A percentile compares a stretch with the other conserved stretches of the same genome.
Evolutionary conservation across 768 basidiomycete genomes (phyloP).

Genomic region (Podaxis rugospora): DNA sequence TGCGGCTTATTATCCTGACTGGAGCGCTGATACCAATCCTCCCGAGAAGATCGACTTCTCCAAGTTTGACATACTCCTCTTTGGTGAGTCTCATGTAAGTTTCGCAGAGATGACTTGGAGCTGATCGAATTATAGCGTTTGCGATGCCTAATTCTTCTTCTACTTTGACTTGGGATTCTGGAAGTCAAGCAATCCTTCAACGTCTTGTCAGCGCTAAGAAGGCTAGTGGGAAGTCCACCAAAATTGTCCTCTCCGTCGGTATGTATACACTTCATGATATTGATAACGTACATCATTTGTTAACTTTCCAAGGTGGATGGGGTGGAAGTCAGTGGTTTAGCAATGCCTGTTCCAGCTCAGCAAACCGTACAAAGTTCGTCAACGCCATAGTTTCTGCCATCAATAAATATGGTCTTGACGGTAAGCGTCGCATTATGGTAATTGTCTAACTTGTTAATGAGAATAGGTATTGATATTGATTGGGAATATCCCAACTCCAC

Average conservation of each 20-base stretch:
- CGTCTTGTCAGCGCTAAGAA: conserved; percentile 55
- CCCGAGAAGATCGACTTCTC: conserved; percentile 59
- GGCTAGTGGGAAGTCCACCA: conserved; percentile 52
- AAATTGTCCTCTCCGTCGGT: conserved; percentile 66
- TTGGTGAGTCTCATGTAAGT: conserved; percentile 32
- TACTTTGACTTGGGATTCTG: conserved; percentile 45
- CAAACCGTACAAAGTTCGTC: conserved; percentile 53
- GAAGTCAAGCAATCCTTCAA: conserved; percentile 47
- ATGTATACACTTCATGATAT: conserved; percentile 25
- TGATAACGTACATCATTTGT: not conserved
- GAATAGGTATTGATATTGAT: not conserved
- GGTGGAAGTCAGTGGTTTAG: conserved; percentile 66
- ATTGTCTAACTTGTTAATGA: not conserved
- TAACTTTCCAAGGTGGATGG: conserved; percentile 55
- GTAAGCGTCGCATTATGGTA: conserved; percentile 31
- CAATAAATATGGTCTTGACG: conserved; percentile 58
- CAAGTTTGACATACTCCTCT: conserved; percentile 65
- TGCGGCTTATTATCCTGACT: conserved; percentile 49
- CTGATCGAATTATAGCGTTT: conserved; percentile 43
- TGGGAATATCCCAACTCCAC: conserved; percentile 70
- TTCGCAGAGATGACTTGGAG: not conserved
- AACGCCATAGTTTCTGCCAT: conserved; percentile 52
- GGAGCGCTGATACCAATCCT: conserved; percentile 41
- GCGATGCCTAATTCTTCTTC: conserved; percentile 59
- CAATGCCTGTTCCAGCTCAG: conserved; percentile 44